Evolutionary conservation across 202 grass and related monocot species (phyloP), one percentile per base, ranked within the genome.

Genomic region (Panicum hallii): DNA sequence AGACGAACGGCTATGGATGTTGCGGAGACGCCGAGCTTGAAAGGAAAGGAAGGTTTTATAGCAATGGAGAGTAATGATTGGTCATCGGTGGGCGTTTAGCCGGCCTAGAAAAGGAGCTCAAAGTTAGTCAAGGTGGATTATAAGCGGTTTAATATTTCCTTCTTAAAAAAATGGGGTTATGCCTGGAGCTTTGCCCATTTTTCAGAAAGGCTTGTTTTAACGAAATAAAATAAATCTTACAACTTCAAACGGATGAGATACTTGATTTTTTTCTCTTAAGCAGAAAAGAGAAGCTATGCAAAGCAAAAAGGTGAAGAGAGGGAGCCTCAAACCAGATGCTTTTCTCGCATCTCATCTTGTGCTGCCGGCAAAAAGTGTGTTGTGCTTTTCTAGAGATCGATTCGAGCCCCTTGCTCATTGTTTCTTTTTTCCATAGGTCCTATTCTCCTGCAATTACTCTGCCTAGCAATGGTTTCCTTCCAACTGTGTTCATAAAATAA

Each of bases 31-130:
- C 17, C 19, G 69, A 54, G 58, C 69, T 20, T 14, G 12, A 41
- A 69, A 19, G 28, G 22, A 71, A 47, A 38, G 26, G 12, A 53
- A 28, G 11, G 44, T 53, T 63, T 74, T 71, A 62, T 82, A 72
- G 69, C 9, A 43, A 28, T 13, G 14, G 15, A 4, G 28, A 73
- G 47, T 17, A 73, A 73, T 53, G 47, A 73, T 73, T 73, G 47
- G 47, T 46, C 47, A 49, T 32, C 50, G 70, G 12, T 63, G 61
- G 26, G 28, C 28, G 28, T 34, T 63, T 62, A 34, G 26, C 26
- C 5, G 13, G 61, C 61, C 28, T 7, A 15, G 7, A 63, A 34
- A 63, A 63, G 2, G 22, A 2, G 15, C 5, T 32, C 4, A 16
- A 7, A 16, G 23, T 11, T 13, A 28, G 58, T 5, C 58, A 28